Evolutionary conservation across 371 early-diverging fungal genomes (phyloP), one percentile per base, ranked within the genome.

Genomic region (Actinomortierella ambigua): DNA sequence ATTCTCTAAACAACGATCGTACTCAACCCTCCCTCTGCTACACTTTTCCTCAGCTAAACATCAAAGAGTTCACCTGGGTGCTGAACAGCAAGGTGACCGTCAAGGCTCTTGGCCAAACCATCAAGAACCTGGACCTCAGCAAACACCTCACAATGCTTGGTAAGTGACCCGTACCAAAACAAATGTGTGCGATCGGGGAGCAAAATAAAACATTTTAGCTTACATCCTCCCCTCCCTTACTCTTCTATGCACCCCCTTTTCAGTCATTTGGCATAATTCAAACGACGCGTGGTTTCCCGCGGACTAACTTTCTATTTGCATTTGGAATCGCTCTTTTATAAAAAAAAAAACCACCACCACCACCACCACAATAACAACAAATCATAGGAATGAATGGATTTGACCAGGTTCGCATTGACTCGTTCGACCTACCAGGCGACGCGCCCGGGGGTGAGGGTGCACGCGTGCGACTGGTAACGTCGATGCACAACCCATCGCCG

Each of bases 401-500:
- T 54, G 71, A 77, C 18, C 64, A 84, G 53, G 82, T 85, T 39
- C 77, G 58, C 11, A 83, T 87, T 68, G 75, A 77, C 49, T 77
- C 79, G 26, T 86, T 87, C 69, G 61, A 81, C 28, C 59, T 86
- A 58, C 88, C 88, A 40, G 75, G 76, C 18, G 85, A 86, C 69
- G 82, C 76, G 48, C 80, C 82, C 20, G 67, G 77, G 29, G 82
- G 81, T 63, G 80, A 55, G 40, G 88, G 88, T 61, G 84, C 86
- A 50, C 55, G 70, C 41, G 78, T 87, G 50, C 76, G 80, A 22
- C 69, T 87, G 5, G 82, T 82, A 39, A 87, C 86, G 8, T 75
- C 80, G 24, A 65, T 87, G 51, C 73, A 75, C 58, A 82, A 82
- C 65, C 85, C 86, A 53, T 85, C 86, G 34, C 86, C 88, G 54